Evolutionary conservation across 352 stramenopile species (phyloP).

Genomic region (Plasmopara viticola): DNA sequence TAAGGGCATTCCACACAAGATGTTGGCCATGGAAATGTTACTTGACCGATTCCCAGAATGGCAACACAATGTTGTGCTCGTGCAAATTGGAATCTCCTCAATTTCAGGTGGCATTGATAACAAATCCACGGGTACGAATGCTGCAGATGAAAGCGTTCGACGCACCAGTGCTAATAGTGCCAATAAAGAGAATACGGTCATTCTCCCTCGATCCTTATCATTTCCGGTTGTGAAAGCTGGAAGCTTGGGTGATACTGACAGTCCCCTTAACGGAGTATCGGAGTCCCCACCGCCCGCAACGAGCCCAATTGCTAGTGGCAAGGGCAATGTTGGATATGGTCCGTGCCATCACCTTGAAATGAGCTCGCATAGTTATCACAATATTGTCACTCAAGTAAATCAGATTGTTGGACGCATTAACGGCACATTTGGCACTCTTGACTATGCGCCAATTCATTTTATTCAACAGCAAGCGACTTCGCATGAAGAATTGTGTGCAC

Average conservation of each 20-base stretch:
- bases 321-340: conserved; percentile 29
- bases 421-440: conserved; percentile 77
- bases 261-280: conserved; percentile 21
- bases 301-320: conserved; percentile 20
- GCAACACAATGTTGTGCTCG: conserved; percentile 91
- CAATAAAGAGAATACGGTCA: conserved; percentile 3
- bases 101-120: conserved; percentile 42
- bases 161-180: conserved; percentile 14
- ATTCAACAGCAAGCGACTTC: conserved; percentile 75
- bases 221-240: conserved; percentile 16
- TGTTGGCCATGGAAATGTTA: conserved; percentile 82
- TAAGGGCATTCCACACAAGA: conserved; percentile 87
- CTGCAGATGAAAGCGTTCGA: conserved; percentile 8
- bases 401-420: conserved; percentile 88
- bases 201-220: conserved; percentile 21
- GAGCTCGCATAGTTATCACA: conserved; percentile 66
- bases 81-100: conserved; percentile 95
- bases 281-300: conserved; percentile 18
- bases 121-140: conserved; percentile 10
- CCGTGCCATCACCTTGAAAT: conserved; percentile 65
- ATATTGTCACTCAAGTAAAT: conserved; percentile 75
- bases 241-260: conserved; percentile 22
- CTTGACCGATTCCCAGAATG: conserved; percentile 86
- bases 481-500: conserved; percentile 82
- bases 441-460: conserved; percentile 89